These are phyloP conservation scores for Cicer cuneatum DNA, from an alignment of 306 rosid genomes.

Conservation along the genomic window DNA sequence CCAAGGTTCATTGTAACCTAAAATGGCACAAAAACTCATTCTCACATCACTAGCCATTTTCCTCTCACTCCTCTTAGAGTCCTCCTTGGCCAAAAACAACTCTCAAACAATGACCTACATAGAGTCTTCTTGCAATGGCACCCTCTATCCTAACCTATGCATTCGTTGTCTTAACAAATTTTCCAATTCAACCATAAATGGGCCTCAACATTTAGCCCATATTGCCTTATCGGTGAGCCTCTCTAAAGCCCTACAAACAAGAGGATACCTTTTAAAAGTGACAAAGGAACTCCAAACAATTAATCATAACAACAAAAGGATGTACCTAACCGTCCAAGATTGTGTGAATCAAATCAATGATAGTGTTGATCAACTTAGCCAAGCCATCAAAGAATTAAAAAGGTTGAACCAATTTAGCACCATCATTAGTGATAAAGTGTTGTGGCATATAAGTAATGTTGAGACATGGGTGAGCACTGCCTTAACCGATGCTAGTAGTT, in stretches of 20 bases:
- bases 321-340: constrained; percentile 51
- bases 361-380: constrained; percentile 60
- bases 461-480: constrained; percentile 75
- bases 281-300: constrained; percentile 44
- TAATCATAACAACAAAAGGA: constrained; percentile 34
- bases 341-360: constrained; percentile 61
- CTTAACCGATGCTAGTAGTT: constrained; percentile 59
- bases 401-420: constrained; percentile 18
- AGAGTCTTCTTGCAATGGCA: constrained; percentile 56
- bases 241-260: constrained; percentile 51
- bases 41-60: constrained; percentile 39
- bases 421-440: constrained; percentile 39
- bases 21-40: constrained; percentile 52
- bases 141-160: constrained; percentile 57
- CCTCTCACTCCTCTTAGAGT: constrained; percentile 39
- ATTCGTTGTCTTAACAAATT: constrained; percentile 49
- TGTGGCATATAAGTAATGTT: constrained; percentile 72
- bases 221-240: constrained; percentile 62
- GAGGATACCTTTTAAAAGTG: constrained; percentile 49
- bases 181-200: constrained; percentile 41
- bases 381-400: constrained; percentile 53
- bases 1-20: background rate
- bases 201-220: constrained; percentile 55
- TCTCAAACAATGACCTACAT: constrained; percentile 46
- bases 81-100: constrained; percentile 28